phyloP scores from a whole-genome alignment of 2,329 filamentous ascomycete species.

The Truncatella angustata region DNA sequence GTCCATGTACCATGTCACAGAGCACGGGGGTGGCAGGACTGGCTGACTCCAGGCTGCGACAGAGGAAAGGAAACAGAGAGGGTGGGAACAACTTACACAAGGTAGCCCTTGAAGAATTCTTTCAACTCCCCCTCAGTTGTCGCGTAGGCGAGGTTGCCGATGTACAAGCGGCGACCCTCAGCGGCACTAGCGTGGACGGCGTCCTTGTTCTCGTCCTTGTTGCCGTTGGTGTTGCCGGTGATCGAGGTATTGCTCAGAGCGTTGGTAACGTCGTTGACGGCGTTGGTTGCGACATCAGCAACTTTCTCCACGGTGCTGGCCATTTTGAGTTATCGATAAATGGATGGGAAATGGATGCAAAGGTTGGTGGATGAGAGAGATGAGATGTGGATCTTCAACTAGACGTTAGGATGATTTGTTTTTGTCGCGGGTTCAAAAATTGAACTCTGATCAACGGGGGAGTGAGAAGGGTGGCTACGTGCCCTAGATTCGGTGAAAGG shows the following conservation, averaged over 20 bases:
- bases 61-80: too few species aligned
- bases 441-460: constrained; percentile 73
- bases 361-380: constrained; percentile 28
- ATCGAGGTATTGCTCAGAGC: constrained; percentile 72
- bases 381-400: constrained; percentile 29
- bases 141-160: constrained; percentile 99
- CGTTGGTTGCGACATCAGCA: constrained; percentile 64
- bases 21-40: too few species aligned
- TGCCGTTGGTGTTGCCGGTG: too few species aligned
- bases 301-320: constrained; percentile 76
- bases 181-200: constrained; percentile 92
- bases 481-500: constrained; percentile 65
- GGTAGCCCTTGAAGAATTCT: constrained; percentile 99
- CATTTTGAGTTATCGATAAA: constrained; percentile 79
- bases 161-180: constrained; percentile 98
- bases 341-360: constrained; percentile 27
- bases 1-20: too few species aligned
- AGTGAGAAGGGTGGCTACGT: constrained; percentile 78
- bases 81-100: constrained; percentile 71
- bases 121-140: constrained; percentile 99
- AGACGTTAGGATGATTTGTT: constrained; percentile 18
- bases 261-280: constrained; percentile 76
- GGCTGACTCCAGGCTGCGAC: too few species aligned
- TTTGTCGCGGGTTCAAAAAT: constrained; percentile 33
- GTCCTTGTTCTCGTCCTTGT: constrained; percentile 66